Conservation (phyloP, 129 eudicot species). For the Smallanthus sonchifolius region DNA sequence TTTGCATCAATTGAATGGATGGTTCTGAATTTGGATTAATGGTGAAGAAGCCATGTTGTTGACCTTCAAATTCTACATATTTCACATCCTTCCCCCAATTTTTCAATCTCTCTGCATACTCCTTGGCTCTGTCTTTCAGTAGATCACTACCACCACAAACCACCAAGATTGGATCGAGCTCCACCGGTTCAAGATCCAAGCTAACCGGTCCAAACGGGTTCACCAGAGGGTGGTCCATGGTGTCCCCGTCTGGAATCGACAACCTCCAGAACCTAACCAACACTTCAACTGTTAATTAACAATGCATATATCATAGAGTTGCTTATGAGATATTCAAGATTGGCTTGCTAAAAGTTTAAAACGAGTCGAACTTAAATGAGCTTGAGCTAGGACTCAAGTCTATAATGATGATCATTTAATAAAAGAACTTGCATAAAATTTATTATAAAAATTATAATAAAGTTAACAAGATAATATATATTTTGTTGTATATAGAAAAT, state of each 20-base stretch:
- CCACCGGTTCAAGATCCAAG: slow-evolving; percentile 37
- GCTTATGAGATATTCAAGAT: not conserved
- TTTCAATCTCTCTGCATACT: slow-evolving; percentile 44
- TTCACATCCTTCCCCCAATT: slow-evolving; percentile 53
- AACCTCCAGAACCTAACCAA: slow-evolving; percentile 71
- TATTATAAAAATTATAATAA: not conserved
- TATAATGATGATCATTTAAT: not conserved
- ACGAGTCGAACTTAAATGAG: not conserved
- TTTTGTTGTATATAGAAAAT: not conserved
- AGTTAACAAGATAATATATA: not conserved
- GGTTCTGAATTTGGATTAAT: slow-evolving; percentile 47
- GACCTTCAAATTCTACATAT: slow-evolving; percentile 68
- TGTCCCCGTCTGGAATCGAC: slow-evolving; percentile 59
- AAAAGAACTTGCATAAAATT: not conserved
- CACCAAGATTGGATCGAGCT: slow-evolving; percentile 58
- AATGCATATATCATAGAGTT: not conserved
- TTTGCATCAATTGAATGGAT: slow-evolving; percentile 40
- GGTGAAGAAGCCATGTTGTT: slow-evolving; percentile 78
- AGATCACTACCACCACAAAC: slow-evolving; percentile 59
- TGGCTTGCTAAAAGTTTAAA: not conserved
- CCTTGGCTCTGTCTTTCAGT: slow-evolving; percentile 55
- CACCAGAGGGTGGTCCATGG: slow-evolving; percentile 59
- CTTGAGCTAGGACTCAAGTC: not conserved
- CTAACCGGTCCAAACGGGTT: slow-evolving; percentile 77
- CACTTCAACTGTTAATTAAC: not conserved